phyloP scores from a whole-genome alignment of 202 grass and related monocot genomes.

The Hordeum pubiflorum region DNA sequence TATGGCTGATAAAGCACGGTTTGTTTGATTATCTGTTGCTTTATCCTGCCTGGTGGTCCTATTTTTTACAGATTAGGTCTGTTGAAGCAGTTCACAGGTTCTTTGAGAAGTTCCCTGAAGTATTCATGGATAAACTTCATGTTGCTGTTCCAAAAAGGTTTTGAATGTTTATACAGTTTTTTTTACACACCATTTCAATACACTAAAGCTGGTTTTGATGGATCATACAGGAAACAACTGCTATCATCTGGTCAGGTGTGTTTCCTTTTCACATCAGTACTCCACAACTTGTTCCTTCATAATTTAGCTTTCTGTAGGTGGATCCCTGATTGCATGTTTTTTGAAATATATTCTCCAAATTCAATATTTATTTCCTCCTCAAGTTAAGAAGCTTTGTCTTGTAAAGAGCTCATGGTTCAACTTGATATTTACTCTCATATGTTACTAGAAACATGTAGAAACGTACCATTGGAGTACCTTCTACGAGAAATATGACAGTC shows the following conservation, averaged over 20 bases:
- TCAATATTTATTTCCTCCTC: not conserved
- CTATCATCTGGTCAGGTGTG: constrained; percentile 62
- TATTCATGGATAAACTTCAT: constrained; percentile 87
- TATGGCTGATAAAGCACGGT: not conserved
- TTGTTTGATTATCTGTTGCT: constrained; percentile 25
- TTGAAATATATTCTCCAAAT: not conserved
- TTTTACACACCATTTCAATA: constrained; percentile 11
- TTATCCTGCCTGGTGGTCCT: constrained; percentile 7
- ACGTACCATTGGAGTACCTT: not conserved
- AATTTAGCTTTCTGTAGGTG: constrained; percentile 9
- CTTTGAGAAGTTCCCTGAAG: constrained; percentile 90
- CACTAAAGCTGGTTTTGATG: constrained; percentile 37
- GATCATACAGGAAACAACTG: constrained; percentile 58
- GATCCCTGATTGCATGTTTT: not conserved
- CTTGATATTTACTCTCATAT: not conserved
- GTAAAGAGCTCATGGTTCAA: not conserved
- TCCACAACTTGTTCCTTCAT: not conserved
- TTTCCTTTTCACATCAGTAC: not conserved
- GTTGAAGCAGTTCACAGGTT: constrained; percentile 77
- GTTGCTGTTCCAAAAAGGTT: constrained; percentile 60
- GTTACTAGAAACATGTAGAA: not conserved
- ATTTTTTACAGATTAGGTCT: constrained; percentile 66
- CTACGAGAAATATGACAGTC: not conserved
- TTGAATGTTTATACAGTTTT: constrained; percentile 9
- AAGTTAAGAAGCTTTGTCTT: not conserved